Percentiles rank a stretch among this genome's conserved stretches.
phyloP scores from a whole-genome alignment of 306 rosid species.

The Rosa chinensis region DNA sequence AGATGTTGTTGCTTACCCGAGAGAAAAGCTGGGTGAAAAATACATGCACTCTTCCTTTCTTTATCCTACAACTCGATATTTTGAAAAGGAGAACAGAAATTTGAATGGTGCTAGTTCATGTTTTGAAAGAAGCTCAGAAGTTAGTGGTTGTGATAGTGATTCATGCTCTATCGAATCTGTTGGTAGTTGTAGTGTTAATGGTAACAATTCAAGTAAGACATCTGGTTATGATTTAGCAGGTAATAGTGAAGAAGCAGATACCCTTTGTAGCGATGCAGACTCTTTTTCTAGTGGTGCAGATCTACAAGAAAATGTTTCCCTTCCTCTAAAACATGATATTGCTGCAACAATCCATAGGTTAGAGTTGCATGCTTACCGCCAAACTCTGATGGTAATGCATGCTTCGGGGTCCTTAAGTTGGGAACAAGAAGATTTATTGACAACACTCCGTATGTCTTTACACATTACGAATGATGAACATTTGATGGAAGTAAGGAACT shows the following conservation, averaged over 20 bases:
- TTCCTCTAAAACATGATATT: conserved; percentile 39
- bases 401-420: conserved; percentile 90
- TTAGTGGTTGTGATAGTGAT: conserved; percentile 50
- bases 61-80: conserved; percentile 34
- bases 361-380: conserved; percentile 71
- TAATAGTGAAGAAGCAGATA: conserved; percentile 47
- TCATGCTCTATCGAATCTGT: conserved; percentile 51
- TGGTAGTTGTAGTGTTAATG: conserved; percentile 77
- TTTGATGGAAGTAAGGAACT: conserved; percentile 49
- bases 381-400: conserved; percentile 63
- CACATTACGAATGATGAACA: conserved; percentile 89
- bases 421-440: conserved; percentile 80
- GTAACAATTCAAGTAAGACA: conserved; percentile 38
- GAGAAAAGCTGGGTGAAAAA: conserved; percentile 58
- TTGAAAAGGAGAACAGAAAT: conserved; percentile 39
- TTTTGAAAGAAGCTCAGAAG: conserved; percentile 49
- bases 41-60: conserved; percentile 48
- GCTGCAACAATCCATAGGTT: conserved; percentile 58
- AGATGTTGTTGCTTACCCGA: conserved; percentile 72
- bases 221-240: conserved; percentile 47
- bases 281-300: conserved; percentile 43
- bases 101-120: conserved; percentile 32
- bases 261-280: conserved; percentile 62
- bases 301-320: conserved; percentile 39
- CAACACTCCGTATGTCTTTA: conserved; percentile 81